Conservation (phyloP, 2,329 filamentous ascomycete genomes). For the Cadophora luteo-olivacea region DNA sequence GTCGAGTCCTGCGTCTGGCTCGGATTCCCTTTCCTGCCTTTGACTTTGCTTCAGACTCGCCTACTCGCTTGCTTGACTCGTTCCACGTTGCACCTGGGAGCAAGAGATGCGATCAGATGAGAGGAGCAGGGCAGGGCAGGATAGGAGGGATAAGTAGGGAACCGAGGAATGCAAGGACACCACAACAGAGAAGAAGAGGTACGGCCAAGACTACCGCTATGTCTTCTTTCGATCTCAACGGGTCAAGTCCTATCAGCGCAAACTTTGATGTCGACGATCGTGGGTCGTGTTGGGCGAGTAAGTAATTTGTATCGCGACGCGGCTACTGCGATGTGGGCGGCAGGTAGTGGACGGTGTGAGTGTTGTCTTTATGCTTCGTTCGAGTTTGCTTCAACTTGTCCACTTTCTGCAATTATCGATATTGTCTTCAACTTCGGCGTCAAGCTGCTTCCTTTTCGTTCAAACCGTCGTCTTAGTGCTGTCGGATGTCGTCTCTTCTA, state of each 20-base stretch:
- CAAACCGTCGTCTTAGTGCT: neutral
- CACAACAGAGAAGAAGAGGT: constrained; percentile 5
- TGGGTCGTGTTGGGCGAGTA: constrained; percentile 6
- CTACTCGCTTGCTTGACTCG: constrained; percentile 6
- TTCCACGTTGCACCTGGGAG: neutral
- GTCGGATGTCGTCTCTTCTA: neutral
- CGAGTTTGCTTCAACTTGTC: neutral
- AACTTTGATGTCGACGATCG: constrained; percentile 14
- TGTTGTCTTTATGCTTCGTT: neutral
- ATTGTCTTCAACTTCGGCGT: neutral
- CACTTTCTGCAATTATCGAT: neutral
- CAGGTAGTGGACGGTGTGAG: neutral
- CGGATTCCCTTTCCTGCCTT: neutral
- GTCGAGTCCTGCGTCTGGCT: neutral
- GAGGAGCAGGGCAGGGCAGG: neutral
- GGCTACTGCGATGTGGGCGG: constrained; percentile 9
- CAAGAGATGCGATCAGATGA: neutral
- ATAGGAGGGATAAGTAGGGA: neutral
- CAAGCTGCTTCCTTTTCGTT: neutral
- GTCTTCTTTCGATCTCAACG: constrained; percentile 2
- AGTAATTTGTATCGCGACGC: constrained; percentile 11
- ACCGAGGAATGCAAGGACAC: neutral
- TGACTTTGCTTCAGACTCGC: neutral
- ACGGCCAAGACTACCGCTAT: constrained; percentile 14
- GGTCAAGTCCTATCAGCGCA: neutral